These are phyloP conservation scores for Sporobolomyces roseus DNA, from an alignment of 768 basidiomycete genomes.

Conservation along the genomic window DNA sequence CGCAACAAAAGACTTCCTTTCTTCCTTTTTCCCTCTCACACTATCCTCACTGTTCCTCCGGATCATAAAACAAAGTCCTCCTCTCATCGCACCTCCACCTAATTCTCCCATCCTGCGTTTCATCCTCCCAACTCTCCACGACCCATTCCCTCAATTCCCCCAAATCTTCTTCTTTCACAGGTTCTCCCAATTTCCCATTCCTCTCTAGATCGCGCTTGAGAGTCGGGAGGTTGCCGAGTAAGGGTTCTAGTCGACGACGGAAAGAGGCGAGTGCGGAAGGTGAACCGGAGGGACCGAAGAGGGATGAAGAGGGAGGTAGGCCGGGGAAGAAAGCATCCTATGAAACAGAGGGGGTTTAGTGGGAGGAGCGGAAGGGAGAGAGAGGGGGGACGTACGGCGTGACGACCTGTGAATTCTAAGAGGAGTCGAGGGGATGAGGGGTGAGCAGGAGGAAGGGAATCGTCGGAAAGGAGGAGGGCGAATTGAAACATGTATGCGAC, in stretches of 20 bases:
- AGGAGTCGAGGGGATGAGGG: background rate
- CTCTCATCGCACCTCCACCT: background rate
- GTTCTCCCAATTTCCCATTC: no score
- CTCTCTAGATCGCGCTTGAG: no score
- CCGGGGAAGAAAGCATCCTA: background rate
- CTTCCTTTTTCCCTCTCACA: background rate
- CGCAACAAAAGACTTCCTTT: background rate
- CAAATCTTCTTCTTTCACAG: no score
- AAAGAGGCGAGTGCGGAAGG: no score
- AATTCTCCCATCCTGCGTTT: background rate
- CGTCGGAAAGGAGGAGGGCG: background rate
- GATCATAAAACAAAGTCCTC: background rate
- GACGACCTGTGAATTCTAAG: background rate
- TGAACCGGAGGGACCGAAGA: no score
- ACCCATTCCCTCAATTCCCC: background rate
- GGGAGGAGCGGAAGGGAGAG: background rate
- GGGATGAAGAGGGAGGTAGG: no score
- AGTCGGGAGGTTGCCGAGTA: no score
- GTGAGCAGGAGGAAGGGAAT: background rate
- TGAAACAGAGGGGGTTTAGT: background rate
- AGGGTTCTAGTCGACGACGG: no score
- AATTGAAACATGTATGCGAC: conserved; percentile 1
- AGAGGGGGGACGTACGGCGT: background rate
- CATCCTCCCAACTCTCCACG: background rate
- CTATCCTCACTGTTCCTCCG: background rate